These are phyloP conservation scores for Candida pini DNA, from an alignment of 805 yeast species.

Conservation along the genomic window DNA sequence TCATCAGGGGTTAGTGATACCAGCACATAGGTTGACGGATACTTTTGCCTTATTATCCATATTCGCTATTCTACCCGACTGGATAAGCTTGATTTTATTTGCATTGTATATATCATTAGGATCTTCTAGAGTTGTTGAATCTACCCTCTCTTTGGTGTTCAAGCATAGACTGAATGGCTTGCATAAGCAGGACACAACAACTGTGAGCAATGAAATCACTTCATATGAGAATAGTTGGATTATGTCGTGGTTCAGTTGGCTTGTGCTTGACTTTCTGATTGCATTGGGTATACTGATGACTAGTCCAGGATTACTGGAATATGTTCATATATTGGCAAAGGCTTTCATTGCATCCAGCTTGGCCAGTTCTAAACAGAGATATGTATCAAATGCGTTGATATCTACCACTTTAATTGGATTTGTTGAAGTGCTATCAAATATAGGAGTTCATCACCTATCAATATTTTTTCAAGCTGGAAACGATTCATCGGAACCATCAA, in stretches of 20 bases:
- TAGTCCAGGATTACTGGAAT: slow-evolving; percentile 22
- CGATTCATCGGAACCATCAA: no score
- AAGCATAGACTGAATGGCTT: slow-evolving; percentile 20
- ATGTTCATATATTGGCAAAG: slow-evolving; percentile 26
- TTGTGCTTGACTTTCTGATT: slow-evolving; percentile 14
- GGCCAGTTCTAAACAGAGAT: slow-evolving; percentile 25
- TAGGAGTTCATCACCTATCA: no score
- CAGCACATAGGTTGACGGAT: slow-evolving; percentile 23
- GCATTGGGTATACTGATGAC: slow-evolving; percentile 14
- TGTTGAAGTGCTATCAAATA: slow-evolving; percentile 8
- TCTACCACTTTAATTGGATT: slow-evolving; percentile 18
- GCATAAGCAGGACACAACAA: slow-evolving; percentile 3
- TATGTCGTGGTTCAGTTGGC: slow-evolving; percentile 9
- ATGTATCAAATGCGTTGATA: slow-evolving; percentile 24
- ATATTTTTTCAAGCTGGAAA: no score
- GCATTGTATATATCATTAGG: slow-evolving; percentile 21
- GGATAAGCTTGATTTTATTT: slow-evolving; percentile 19
- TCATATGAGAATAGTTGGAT: no score
- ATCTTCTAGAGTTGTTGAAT: slow-evolving; percentile 21
- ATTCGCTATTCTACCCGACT: slow-evolving; percentile 23
- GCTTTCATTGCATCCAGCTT: slow-evolving; percentile 30
- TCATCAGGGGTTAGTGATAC: slow-evolving; percentile 9
- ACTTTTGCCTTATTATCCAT: slow-evolving; percentile 25
- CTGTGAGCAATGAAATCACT: not conserved
- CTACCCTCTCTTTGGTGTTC: slow-evolving; percentile 22